Conservation (phyloP, 75 land plant genomes). For the Cunninghamia lanceolata region DNA sequence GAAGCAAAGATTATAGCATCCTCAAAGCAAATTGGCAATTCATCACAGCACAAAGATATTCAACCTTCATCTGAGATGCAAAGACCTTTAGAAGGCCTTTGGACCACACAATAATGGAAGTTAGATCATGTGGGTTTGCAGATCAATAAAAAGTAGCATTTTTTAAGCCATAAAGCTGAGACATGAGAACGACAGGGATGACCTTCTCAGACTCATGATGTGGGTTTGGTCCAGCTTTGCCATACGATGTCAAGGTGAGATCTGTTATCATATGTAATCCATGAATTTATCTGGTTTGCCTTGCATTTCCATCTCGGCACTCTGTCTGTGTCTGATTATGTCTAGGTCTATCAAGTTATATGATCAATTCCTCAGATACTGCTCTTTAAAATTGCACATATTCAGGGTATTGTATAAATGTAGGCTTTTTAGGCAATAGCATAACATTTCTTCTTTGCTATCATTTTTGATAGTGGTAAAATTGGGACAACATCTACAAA, state of each 20-base stretch:
- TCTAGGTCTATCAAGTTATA: too few species aligned
- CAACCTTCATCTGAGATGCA: constrained; percentile 22
- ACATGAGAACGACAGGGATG: constrained; percentile 32
- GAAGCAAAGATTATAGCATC: too few species aligned
- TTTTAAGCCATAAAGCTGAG: constrained; percentile 31
- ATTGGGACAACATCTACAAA: constrained; percentile 88
- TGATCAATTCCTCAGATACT: too few species aligned
- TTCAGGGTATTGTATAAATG: too few species aligned
- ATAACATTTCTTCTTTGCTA: too few species aligned
- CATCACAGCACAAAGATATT: constrained; percentile 14
- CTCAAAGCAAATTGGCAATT: constrained; percentile 36
- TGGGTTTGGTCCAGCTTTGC: constrained; percentile 43
- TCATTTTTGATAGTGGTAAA: too few species aligned
- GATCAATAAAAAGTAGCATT: too few species aligned
- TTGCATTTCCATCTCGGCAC: constrained; percentile 6
- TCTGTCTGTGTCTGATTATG: too few species aligned
- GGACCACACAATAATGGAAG: constrained; percentile 29
- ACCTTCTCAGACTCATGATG: constrained; percentile 46
- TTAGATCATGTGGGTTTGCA: constrained; percentile 20
- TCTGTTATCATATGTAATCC: constrained; percentile 41
- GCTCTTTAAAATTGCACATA: too few species aligned
- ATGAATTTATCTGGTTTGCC: constrained; percentile 19
- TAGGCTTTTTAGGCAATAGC: too few species aligned
- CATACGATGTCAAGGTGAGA: constrained; percentile 32
- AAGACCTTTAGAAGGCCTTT: constrained; percentile 36